Conservation (phyloP, 306 rosid genomes). For the Malus domestica region DNA sequence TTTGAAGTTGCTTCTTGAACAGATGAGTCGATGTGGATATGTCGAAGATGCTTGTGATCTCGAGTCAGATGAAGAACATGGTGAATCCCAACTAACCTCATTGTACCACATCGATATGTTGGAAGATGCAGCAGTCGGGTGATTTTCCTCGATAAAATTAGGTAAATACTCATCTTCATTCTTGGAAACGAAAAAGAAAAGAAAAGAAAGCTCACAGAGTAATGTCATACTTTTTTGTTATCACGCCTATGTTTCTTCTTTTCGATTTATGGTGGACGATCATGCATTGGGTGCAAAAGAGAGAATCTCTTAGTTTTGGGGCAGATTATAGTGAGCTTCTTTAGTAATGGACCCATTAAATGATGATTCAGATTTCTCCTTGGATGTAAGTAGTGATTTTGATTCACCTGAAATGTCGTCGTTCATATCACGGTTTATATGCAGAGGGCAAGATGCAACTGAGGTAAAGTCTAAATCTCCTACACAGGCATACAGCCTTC, state of each 20-base stretch:
- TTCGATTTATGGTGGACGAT: not conserved
- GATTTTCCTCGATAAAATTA: not conserved
- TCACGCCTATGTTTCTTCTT: not conserved
- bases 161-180: not conserved
- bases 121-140: not conserved
- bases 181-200: not conserved
- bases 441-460: slow-evolving; percentile 38
- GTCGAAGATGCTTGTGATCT: slow-evolving; percentile 1
- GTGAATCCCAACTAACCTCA: not conserved
- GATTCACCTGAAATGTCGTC: slow-evolving; percentile 82
- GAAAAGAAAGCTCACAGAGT: not conserved
- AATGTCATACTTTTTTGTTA: not conserved
- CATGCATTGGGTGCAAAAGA: no score
- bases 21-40: slow-evolving; percentile 23
- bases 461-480: slow-evolving; percentile 34
- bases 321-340: no score
- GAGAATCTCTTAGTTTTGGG: no score
- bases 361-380: slow-evolving; percentile 77
- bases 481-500: not conserved
- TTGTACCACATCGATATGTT: not conserved
- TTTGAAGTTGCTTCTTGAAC: slow-evolving; percentile 11
- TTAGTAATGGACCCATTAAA: slow-evolving; percentile 52
- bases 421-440: slow-evolving; percentile 51
- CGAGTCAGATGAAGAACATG: not conserved
- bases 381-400: slow-evolving; percentile 69